Evolutionary conservation across 1,139 yeast species (phyloP).

Genomic region (Geotrichum histeridarum): DNA sequence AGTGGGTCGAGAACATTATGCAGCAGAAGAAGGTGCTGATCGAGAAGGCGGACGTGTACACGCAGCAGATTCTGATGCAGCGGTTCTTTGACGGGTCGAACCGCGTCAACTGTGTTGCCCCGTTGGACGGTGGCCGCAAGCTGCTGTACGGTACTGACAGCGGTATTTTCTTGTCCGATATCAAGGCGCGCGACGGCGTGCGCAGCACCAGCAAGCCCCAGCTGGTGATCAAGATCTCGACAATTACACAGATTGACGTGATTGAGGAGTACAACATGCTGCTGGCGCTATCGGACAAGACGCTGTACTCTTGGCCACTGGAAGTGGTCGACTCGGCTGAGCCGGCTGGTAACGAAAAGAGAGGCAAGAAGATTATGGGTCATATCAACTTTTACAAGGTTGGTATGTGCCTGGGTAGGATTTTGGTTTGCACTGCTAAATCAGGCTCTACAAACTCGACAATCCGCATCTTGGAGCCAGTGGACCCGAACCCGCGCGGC

Average conservation of each 20-base stretch:
- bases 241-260: slow-evolving; percentile 85
- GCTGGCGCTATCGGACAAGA: slow-evolving; percentile 76
- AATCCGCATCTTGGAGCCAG: slow-evolving; percentile 84
- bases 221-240: slow-evolving; percentile 68
- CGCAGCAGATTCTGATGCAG: slow-evolving; percentile 64
- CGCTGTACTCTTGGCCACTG: slow-evolving; percentile 76
- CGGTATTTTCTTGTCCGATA: slow-evolving; percentile 75
- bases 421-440: slow-evolving; percentile 85
- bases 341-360: slow-evolving; percentile 61
- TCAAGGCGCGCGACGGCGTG: slow-evolving; percentile 36
- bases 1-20: slow-evolving; percentile 72
- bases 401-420: slow-evolving; percentile 85
- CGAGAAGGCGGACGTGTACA: slow-evolving; percentile 71
- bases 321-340: slow-evolving; percentile 60
- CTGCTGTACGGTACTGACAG: slow-evolving; percentile 85
- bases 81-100: slow-evolving; percentile 62
- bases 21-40: slow-evolving; percentile 72
- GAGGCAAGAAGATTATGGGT: slow-evolving; percentile 72
- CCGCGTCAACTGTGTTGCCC: slow-evolving; percentile 85
- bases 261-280: slow-evolving; percentile 86
- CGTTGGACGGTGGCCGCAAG: slow-evolving; percentile 92
- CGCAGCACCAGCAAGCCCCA: slow-evolving; percentile 69
- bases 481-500: slow-evolving; percentile 44
- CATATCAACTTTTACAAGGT: slow-evolving; percentile 88
- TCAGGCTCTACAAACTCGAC: slow-evolving; percentile 66